phyloP scores from a whole-genome alignment of 345 rosid genomes.

The Populus alba region DNA sequence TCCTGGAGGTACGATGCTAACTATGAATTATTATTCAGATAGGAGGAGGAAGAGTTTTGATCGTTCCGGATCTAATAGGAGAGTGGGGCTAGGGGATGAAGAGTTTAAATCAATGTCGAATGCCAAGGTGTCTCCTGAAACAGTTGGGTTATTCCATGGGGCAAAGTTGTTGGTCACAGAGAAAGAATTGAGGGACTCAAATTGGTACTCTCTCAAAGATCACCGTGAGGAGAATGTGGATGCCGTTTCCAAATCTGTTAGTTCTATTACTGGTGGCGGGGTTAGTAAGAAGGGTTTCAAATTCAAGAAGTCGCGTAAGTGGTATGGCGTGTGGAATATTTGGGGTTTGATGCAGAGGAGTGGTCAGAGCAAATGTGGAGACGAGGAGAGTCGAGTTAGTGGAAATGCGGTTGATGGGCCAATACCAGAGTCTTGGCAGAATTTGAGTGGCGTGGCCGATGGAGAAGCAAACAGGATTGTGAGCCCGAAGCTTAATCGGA shows the following conservation, averaged over 20 bases:
- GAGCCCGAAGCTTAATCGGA: slow-evolving; percentile 58
- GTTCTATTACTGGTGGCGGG: slow-evolving; percentile 16
- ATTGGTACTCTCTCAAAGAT: slow-evolving; percentile 32
- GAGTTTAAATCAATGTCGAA: slow-evolving; percentile 24
- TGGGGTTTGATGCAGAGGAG: slow-evolving; percentile 29
- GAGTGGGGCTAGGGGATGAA: slow-evolving; percentile 28
- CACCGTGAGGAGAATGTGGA: neutral
- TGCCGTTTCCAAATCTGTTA: slow-evolving; percentile 14
- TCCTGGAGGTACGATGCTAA: slow-evolving; percentile 35
- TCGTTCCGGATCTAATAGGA: slow-evolving; percentile 19
- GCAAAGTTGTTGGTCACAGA: slow-evolving; percentile 56
- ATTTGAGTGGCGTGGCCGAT: slow-evolving; percentile 38
- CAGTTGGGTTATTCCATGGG: slow-evolving; percentile 42
- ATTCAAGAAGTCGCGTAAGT: slow-evolving; percentile 16
- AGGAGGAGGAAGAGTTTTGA: slow-evolving; percentile 32
- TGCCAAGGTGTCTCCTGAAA: slow-evolving; percentile 45
- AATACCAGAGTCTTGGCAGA: slow-evolving; percentile 46
- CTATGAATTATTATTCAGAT: slow-evolving; percentile 30
- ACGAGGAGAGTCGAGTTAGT: slow-evolving; percentile 31
- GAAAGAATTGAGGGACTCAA: slow-evolving; percentile 49
- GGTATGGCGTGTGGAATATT: slow-evolving; percentile 23
- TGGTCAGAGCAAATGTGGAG: slow-evolving; percentile 22
- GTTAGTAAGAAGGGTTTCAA: slow-evolving; percentile 15
- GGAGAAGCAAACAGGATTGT: slow-evolving; percentile 40
- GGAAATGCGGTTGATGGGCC: slow-evolving; percentile 42